Percentiles rank a stretch among this genome's conserved stretches.
phyloP scores from a whole-genome alignment of 208 protist genomes.

The Crithidia expoeki region DNA sequence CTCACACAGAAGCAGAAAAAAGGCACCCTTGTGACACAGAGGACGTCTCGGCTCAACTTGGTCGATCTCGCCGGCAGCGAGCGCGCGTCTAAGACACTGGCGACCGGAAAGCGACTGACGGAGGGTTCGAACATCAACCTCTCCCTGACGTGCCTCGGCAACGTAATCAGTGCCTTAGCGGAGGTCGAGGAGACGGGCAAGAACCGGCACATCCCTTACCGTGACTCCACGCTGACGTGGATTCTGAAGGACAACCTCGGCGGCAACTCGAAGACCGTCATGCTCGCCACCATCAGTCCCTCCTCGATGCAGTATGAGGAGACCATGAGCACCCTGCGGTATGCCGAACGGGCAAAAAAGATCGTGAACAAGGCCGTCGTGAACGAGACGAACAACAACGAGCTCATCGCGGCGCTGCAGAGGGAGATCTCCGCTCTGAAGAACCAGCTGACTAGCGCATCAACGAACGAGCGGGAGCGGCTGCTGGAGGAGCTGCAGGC shows the following conservation, averaged over 20 bases:
- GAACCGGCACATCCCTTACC: constrained; percentile 80
- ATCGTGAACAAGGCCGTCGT: constrained; percentile 89
- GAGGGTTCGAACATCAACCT: constrained; percentile 93
- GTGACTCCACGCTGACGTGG: constrained; percentile 93
- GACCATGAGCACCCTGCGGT: constrained; percentile 80
- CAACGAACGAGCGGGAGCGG: constrained; percentile 47
- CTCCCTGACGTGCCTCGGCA: constrained; percentile 82
- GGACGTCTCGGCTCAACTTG: constrained; percentile 68
- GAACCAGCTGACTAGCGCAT: constrained; percentile 53
- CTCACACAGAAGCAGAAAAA: constrained; percentile 68
- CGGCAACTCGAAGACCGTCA: constrained; percentile 61
- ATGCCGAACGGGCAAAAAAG: constrained; percentile 87
- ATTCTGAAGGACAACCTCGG: constrained; percentile 83
- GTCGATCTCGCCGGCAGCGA: constrained; percentile 88
- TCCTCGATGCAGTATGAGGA: constrained; percentile 58
- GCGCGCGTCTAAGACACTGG: constrained; percentile 84
- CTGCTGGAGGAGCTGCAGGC: constrained; percentile 68
- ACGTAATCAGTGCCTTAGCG: constrained; percentile 85
- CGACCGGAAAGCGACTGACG: constrained; percentile 77
- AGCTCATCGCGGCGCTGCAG: constrained; percentile 72
- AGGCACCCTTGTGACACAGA: constrained; percentile 48
- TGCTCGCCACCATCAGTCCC: constrained; percentile 84
- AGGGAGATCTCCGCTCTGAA: constrained; percentile 69
- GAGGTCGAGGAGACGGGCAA: constrained; percentile 36
- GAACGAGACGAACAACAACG: constrained; percentile 89